Base-by-base conservation (phyloP, 1,139 yeast genomes). In the Williopsis jadinii region DNA sequence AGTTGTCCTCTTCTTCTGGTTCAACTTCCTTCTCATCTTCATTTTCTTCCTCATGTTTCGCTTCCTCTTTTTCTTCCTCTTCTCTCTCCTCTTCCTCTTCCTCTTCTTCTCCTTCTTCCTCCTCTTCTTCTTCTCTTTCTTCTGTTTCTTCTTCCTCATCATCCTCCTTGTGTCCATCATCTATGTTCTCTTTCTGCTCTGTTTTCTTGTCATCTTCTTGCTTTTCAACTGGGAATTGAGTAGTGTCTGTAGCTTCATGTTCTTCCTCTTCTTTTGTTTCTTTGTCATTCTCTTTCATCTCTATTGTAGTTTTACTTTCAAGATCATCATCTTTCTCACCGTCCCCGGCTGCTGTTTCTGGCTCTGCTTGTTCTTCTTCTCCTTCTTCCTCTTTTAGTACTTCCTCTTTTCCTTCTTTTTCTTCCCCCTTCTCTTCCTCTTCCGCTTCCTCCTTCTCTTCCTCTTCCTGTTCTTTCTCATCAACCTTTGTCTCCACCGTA, bases 151-250 rank as follows among this genome's bases (percentile, higher is more conserved):
- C 48, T 32, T 44, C 63, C 12, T 28, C 36, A 9, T 27, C 35
- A 35, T 50, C 54, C 0, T 71, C 72, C 41, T 62, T 49, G 6
- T 41, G 43, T 28, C 34, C 46, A 6, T 29, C 33, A 9, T 34
- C 39, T 10, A 33, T 37, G 15, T 34, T 36, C 3, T 37, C 38
- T 15, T 35, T 19, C 13, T 34, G 40, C 12, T 44, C 48, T 8
- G 46, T 52, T 19, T 48, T 48, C 27, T 45, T 50, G 12, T 40
- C 40, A 11, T 32, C 48, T 30, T 44, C 46, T 15, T 34, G 46
- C 9, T 40, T 28, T 28, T 38, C 42, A 33, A 41, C 45, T 28
- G 37, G 38, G 8, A 37, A 43, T n/a, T 36, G 46, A 3, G 11
- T 15, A 14, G 32, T 34, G 41, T 43, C 15, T 11, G 30, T 27